Percentiles rank a stretch among this genome's conserved stretches.
phyloP scores from a whole-genome alignment of 345 rosid species.

The Camelina neglecta region DNA sequence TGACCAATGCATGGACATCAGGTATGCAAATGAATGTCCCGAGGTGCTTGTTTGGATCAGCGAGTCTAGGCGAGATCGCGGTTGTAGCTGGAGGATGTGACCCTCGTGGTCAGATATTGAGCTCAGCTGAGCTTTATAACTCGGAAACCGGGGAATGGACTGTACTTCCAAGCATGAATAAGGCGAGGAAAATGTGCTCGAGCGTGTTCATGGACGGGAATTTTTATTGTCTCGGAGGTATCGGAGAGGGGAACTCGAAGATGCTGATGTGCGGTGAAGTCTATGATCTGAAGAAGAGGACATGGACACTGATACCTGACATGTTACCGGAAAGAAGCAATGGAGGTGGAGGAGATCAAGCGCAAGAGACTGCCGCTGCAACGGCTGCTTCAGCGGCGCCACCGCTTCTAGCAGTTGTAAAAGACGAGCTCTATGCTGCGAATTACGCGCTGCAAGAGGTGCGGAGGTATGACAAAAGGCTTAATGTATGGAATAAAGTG shows the following conservation, averaged over 20 bases:
- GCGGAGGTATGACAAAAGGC: slow-evolving; percentile 60
- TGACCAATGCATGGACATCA: slow-evolving; percentile 57
- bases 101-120: slow-evolving; percentile 49
- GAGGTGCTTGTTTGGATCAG: slow-evolving; percentile 81
- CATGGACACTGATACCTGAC: slow-evolving; percentile 64
- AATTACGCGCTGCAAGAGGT: slow-evolving; percentile 56
- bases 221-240: slow-evolving; percentile 77
- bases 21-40: slow-evolving; percentile 59
- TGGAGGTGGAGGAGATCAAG: slow-evolving; percentile 32
- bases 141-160: slow-evolving; percentile 61
- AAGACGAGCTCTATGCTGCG: slow-evolving; percentile 75
- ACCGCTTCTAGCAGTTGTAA: slow-evolving; percentile 77
- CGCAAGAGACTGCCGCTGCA: not conserved
- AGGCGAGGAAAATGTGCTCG: slow-evolving; percentile 76
- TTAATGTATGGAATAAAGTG: slow-evolving; percentile 56
- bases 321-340: slow-evolving; percentile 59
- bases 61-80: slow-evolving; percentile 62
- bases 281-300: slow-evolving; percentile 58
- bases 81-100: slow-evolving; percentile 90
- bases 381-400: slow-evolving; percentile 62
- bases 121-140: slow-evolving; percentile 71
- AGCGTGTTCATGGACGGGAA: slow-evolving; percentile 83
- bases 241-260: slow-evolving; percentile 45
- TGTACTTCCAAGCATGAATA: slow-evolving; percentile 64
- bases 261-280: slow-evolving; percentile 64